phyloP scores from a whole-genome alignment of 345 rosid genomes.

The Durio zibethinus region DNA sequence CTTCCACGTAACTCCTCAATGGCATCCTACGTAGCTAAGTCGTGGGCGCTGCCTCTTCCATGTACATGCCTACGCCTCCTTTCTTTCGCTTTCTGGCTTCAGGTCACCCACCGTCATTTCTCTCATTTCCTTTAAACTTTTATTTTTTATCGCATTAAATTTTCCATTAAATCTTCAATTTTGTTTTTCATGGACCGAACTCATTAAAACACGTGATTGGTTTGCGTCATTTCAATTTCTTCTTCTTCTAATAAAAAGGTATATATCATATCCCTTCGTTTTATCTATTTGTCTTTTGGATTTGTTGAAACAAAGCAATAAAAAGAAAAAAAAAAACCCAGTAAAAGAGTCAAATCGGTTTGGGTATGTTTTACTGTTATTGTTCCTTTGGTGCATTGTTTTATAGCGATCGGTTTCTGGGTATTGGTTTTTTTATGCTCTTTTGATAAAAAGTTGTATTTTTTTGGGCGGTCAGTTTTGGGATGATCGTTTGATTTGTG shows the following conservation, averaged over 20 bases:
- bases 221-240: conserved; percentile 9
- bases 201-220: neutral
- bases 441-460: neutral
- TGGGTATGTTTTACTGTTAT: conserved; percentile 9
- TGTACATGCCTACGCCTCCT: conserved; percentile 17
- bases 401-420: conserved; percentile 22
- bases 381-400: conserved; percentile 25
- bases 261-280: neutral
- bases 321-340: neutral
- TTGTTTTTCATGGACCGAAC: conserved; percentile 1
- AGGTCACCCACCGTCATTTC: conserved; percentile 30
- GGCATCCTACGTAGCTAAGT: conserved; percentile 6
- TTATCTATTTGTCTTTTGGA: conserved; percentile 10
- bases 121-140: neutral
- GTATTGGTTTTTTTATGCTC: conserved; percentile 5
- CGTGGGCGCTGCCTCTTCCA: conserved; percentile 11
- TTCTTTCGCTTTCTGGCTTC: conserved; percentile 14
- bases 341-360: conserved; percentile 7
- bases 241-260: conserved; percentile 13
- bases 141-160: neutral
- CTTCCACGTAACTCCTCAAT: neutral
- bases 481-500: conserved; percentile 17
- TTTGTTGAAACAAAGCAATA: neutral
- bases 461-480: neutral
- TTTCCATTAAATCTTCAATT: neutral